phyloP scores from a whole-genome alignment of 2,329 filamentous ascomycete genomes.

The Pseudopithomyces chartarum region DNA sequence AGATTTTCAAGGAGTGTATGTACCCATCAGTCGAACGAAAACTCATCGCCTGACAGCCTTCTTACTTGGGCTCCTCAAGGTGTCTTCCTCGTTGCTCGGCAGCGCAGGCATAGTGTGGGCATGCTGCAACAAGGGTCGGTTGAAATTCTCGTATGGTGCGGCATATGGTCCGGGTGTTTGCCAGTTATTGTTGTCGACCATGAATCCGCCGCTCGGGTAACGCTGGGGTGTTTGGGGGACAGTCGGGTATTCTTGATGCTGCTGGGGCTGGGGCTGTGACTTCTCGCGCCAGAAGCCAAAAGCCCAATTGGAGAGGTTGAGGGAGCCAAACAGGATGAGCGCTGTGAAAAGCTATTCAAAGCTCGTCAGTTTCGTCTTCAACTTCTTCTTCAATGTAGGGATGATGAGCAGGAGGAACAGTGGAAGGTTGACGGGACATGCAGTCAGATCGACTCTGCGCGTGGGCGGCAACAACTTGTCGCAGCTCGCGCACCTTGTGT shows the following conservation, averaged over 20 bases:
- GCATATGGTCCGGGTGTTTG: constrained; percentile 25
- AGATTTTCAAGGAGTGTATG: too few species aligned
- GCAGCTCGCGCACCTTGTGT: not conserved
- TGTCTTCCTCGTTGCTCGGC: constrained; percentile 15
- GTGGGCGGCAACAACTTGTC: not conserved
- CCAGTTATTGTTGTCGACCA: constrained; percentile 22
- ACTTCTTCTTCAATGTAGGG: not conserved
- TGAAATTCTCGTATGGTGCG: constrained; percentile 30
- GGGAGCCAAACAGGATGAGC: constrained; percentile 55
- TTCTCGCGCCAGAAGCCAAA: constrained; percentile 61
- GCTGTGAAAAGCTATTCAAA: constrained; percentile 53
- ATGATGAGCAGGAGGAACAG: not conserved
- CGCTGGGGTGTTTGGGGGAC: constrained; percentile 40
- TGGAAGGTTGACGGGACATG: not conserved
- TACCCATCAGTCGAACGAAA: not conserved
- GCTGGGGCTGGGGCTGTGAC: constrained; percentile 21
- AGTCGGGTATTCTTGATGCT: constrained; percentile 25
- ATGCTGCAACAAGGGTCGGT: constrained; percentile 26
- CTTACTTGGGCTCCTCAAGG: constrained; percentile 25
- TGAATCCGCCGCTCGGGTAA: constrained; percentile 23
- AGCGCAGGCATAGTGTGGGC: constrained; percentile 37
- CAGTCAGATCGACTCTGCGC: not conserved
- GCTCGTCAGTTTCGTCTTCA: not conserved
- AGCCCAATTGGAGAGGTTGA: constrained; percentile 64
- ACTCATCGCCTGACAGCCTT: constrained; percentile 18